Percentiles rank a stretch among this genome's conserved stretches.
Evolutionary conservation across 164 flowering plant species (phyloP).

Genomic region (Berberis vulgaris): DNA sequence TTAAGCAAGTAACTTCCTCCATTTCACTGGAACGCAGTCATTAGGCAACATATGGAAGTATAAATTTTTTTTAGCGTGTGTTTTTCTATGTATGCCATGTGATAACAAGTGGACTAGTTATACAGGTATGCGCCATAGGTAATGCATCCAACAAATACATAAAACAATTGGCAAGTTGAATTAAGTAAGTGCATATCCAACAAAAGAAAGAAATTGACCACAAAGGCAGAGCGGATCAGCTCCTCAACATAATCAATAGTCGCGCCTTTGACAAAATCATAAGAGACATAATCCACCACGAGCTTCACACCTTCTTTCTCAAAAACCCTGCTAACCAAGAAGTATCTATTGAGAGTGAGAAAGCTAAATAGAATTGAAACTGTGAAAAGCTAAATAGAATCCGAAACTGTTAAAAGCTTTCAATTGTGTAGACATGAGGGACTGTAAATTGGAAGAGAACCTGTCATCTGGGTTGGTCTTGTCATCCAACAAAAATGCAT

Average conservation of each 20-base stretch:
- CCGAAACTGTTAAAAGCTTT: neutral
- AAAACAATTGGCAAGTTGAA: too few relatives aligned
- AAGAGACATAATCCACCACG: conserved; percentile 81
- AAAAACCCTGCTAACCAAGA: conserved; percentile 42
- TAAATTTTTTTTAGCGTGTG: too few relatives aligned
- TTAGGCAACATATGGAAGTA: too few relatives aligned
- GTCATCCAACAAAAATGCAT: conserved; percentile 65
- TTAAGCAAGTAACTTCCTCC: too few relatives aligned
- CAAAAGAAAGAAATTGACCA: conserved; percentile 21
- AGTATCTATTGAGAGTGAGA: conserved; percentile 3
- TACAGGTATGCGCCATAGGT: too few relatives aligned
- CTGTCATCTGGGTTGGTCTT: conserved; percentile 72
- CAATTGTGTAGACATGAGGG: neutral
- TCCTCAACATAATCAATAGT: conserved; percentile 96
- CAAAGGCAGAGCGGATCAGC: conserved; percentile 58
- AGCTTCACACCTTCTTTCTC: conserved; percentile 85
- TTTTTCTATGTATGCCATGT: too few relatives aligned
- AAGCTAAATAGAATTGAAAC: neutral
- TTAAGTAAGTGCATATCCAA: too few relatives aligned
- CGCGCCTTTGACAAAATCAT: conserved; percentile 90
- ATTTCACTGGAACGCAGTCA: too few relatives aligned
- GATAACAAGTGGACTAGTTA: too few relatives aligned
- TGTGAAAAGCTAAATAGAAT: neutral
- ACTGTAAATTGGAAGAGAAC: conserved; percentile 19
- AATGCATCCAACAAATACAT: too few relatives aligned